A percentile compares a stretch with the other conserved stretches of the same genome.
Conservation (phyloP, 1,139 yeast genomes). For the Suhomyces coccinellae region DNA sequence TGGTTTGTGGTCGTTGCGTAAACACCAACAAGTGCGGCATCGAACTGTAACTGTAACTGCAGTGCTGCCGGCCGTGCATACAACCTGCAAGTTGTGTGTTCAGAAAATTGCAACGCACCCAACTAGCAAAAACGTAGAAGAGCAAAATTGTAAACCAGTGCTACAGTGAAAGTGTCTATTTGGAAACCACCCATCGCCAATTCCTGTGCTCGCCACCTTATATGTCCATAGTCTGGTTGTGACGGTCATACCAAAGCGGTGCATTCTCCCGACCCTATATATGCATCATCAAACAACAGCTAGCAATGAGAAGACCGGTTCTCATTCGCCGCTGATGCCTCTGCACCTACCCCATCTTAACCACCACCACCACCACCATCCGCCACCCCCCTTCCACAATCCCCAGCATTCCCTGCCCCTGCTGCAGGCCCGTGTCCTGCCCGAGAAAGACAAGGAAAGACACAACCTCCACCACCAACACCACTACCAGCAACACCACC, state of each 20-base stretch:
- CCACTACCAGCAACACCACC: slow-evolving; percentile 14
- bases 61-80: background rate
- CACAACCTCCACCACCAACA: slow-evolving; percentile 9
- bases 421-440: background rate
- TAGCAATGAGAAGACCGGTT: slow-evolving; percentile 9
- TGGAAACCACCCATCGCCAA: background rate
- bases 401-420: background rate
- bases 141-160: background rate
- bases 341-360: slow-evolving; percentile 5
- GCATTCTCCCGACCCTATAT: slow-evolving; percentile 4
- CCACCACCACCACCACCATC: slow-evolving; percentile 1
- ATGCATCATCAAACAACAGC: slow-evolving; percentile 10
- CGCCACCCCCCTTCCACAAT: background rate
- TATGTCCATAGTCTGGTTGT: slow-evolving; percentile 3
- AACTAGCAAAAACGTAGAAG: background rate
- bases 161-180: too few relatives aligned
- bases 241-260: slow-evolving; percentile 1
- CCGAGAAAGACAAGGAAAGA: slow-evolving; percentile 8
- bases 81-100: background rate
- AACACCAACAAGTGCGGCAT: slow-evolving; percentile 5
- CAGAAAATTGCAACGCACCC: background rate
- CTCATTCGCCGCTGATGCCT: slow-evolving; percentile 9
- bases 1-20: slow-evolving; percentile 5
- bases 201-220: slow-evolving; percentile 1
- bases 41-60: slow-evolving; percentile 3